These are phyloP conservation scores for Tagetes patula DNA, from an alignment of 129 eudicot genomes.

Conservation along the genomic window DNA sequence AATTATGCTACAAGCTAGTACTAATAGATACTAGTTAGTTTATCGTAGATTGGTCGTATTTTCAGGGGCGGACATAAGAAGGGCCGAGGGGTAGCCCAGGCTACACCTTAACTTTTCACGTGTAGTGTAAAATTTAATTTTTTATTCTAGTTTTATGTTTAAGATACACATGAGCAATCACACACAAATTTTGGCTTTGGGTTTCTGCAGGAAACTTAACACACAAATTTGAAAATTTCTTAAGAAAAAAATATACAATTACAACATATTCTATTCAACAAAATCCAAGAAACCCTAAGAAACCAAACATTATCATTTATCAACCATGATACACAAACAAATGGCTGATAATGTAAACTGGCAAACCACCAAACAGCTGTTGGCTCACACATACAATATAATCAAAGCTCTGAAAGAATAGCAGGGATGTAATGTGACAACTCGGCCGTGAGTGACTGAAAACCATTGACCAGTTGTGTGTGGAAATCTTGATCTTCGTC, in stretches of 20 bases:
- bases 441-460: constrained; percentile 98
- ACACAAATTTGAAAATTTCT: background rate
- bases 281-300: constrained; percentile 30
- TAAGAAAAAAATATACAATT: constrained; percentile 26
- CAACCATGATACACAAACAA: constrained; percentile 33
- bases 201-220: too few relatives aligned
- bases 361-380: constrained; percentile 25
- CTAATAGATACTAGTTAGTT: too few relatives aligned
- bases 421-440: constrained; percentile 99
- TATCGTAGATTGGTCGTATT: too few relatives aligned
- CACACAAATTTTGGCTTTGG: too few relatives aligned
- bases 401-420: constrained; percentile 92
- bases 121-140: too few relatives aligned
- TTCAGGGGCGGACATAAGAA: too few relatives aligned
- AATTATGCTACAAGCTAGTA: too few relatives aligned
- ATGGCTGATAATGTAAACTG: constrained; percentile 12
- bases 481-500: constrained; percentile 99
- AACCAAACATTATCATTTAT: constrained; percentile 28
- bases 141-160: too few relatives aligned
- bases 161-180: too few relatives aligned
- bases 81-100: too few relatives aligned
- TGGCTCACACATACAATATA: constrained; percentile 7
- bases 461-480: constrained; percentile 94
- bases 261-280: constrained; percentile 23
- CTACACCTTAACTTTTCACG: too few relatives aligned